Base-by-base conservation (phyloP, 768 basidiomycete species). In the Phanerodontia chrysosporium region DNA sequence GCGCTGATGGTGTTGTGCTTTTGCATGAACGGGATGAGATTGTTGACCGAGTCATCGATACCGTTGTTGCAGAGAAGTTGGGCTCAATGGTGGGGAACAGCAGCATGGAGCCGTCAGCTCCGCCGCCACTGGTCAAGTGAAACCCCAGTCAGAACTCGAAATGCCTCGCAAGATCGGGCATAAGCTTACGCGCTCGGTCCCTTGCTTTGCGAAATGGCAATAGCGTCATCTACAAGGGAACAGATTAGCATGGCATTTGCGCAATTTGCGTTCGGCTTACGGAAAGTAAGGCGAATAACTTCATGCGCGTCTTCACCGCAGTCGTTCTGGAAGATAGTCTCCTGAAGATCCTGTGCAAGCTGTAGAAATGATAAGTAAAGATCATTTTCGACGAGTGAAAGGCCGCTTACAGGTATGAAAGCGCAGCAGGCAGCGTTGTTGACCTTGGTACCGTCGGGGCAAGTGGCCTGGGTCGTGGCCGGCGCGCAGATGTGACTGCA, bases 41-140 rank as follows among this genome's bases (percentile, higher is more conserved):
- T 58, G 27, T 64, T 63, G 21, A 69, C 66, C 36, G 46, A 62
- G 44, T 69, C 68, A 54, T 61, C 63, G 51, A 68, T 68, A 29
- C 68, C 68, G 32, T 58, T 53, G 61, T 69, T 7, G 68, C 68
- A 1, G 25, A 42, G 63, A 69, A 69, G 45, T 58, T 59, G 13
- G 66, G 59, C 62, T 69, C 68, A 13, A 62, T 58, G 35, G 52
- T 55, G 14, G 59, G 51, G 64, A 68, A 67, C 28, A 65, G 48
- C 42, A 69, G 49, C 58, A 65, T 65, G 14, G 59, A 62, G 51
- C 75, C 63, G 53, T 69, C 68, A 27, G 68, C 68, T 21, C 68
- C 68, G 29, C 64, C 65, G 28, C 68, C 68, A 45, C 61, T 65
- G 71, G 4, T 13, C 9, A 8, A 9, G 21, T 32, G 39, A 21